Base-by-base conservation (phyloP, 2,329 filamentous ascomycete genomes). In the Coleophoma eucalyptorum region DNA sequence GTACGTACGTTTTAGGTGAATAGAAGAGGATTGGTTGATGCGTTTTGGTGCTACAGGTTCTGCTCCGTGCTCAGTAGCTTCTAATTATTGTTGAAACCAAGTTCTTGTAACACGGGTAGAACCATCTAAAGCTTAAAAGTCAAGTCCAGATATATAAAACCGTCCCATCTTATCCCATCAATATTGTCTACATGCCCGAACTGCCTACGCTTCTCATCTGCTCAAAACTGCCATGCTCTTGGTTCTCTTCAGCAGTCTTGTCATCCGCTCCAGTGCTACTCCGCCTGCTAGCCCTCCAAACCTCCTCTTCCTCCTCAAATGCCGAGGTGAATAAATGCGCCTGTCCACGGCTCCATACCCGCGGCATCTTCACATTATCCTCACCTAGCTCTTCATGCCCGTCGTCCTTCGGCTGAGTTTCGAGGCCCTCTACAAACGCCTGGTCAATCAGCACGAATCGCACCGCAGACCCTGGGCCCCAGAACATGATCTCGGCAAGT, bases 401-500 rank as follows among this genome's bases (percentile, higher is more conserved):
- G 84, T 46, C 33, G 20, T 21, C n/a, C 26, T 41, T 35, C 11
- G 15, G 15, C 20, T 16, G 18, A n/a, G 13, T 13, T 33, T 43
- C 49, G 13, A 57, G 54, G 0, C 43, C 43, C 2, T 54, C 37
- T 2, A 64, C 60, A 41, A 62, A 65, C 7, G 48, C 78, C 63
- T 90, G 85, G 0, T 86, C 89, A 40, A 92, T 81, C 8, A 91
- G 75, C 2, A 90, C 86, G 58, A 87, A 89, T 19, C 87, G 82
- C 57, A 86, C 85, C 4, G 71, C 76, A 5, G 48, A 64, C 43
- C 68, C 69, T 13, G 89, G 89, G 0, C 86, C 85, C 62, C 91
- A 86, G 64, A 90, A 93, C 80, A 92, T 92, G 32, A 88, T 83
- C 67, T 92, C 89, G 3, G 84, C 84, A 11, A 93, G 73, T 7